Conservation (phyloP, 2,329 filamentous ascomycete species). For the Cladophialophora immunda region DNA sequence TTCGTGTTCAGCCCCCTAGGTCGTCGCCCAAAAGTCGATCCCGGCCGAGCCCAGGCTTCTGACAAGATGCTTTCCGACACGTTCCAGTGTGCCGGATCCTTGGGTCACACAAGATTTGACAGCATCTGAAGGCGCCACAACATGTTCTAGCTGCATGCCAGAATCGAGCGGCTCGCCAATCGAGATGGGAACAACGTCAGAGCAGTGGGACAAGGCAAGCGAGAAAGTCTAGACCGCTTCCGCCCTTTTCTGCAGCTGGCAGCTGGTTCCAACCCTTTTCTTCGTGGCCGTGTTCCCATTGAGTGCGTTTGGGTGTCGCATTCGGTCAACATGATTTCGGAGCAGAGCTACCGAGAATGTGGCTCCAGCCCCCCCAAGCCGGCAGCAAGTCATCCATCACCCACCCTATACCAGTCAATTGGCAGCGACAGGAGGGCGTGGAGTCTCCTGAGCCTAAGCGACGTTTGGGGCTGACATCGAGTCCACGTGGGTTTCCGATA, state of each 20-base stretch:
- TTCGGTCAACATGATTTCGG: background rate
- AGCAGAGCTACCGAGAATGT: background rate
- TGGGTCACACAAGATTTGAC: slow-evolving; percentile 5
- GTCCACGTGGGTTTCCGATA: slow-evolving; percentile 16
- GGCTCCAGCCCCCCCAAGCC: background rate
- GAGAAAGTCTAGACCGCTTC: slow-evolving; percentile 16
- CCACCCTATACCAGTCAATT: background rate
- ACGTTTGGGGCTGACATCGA: background rate
- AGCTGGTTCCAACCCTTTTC: background rate
- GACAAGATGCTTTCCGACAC: background rate
- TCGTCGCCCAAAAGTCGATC: background rate
- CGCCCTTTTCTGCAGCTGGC: background rate
- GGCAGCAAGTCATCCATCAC: background rate
- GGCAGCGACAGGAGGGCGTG: background rate
- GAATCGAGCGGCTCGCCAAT: background rate
- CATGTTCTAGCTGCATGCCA: slow-evolving; percentile 1
- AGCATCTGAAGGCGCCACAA: slow-evolving; percentile 10
- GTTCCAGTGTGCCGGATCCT: slow-evolving; percentile 6
- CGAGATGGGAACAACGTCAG: background rate
- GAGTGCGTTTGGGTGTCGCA: background rate
- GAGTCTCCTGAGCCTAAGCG: slow-evolving; percentile 5
- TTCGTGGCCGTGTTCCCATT: background rate
- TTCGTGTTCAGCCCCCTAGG: background rate
- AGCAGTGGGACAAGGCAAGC: slow-evolving; percentile 5
- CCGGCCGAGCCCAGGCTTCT: background rate